Evolutionary conservation across 495 filamentous ascomycete species (phyloP).

Genomic region (Hypoxylon intermedium): DNA sequence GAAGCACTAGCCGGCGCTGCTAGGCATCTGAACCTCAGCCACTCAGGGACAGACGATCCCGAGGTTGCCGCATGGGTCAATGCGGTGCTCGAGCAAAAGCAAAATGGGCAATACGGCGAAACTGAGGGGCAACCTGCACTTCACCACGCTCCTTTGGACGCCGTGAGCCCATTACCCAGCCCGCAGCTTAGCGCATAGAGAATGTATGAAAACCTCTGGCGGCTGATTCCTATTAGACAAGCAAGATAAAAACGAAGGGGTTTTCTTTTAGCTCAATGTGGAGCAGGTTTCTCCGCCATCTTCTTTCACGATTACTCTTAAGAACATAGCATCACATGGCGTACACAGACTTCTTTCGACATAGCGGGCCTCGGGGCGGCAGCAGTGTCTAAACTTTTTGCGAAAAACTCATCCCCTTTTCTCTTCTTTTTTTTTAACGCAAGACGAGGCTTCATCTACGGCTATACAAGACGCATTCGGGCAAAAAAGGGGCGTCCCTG

Average conservation of each 20-base stretch:
- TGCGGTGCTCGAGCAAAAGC: conserved; percentile 68
- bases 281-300: conserved; percentile 36
- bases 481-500: conserved; percentile 38
- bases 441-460: conserved; percentile 3
- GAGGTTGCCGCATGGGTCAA: conserved; percentile 89
- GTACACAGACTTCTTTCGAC: conserved; percentile 38
- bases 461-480: conserved; percentile 27
- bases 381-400: conserved; percentile 23
- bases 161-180: conserved; percentile 56
- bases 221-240: conserved; percentile 20
- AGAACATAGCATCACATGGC: conserved; percentile 44
- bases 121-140: conserved; percentile 67
- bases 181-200: conserved; percentile 37
- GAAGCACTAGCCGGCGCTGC: conserved; percentile 53
- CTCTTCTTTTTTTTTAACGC: conserved; percentile 5
- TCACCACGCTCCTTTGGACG: conserved; percentile 77
- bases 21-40: conserved; percentile 49
- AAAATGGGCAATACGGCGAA: conserved; percentile 53
- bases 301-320: conserved; percentile 34
- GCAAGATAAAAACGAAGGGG: conserved; percentile 16
- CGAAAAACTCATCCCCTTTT: not conserved
- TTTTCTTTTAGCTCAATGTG: conserved; percentile 13
- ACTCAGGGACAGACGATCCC: conserved; percentile 64
- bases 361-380: conserved; percentile 25
- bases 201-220: not conserved